Base-by-base conservation (phyloP, 345 rosid genomes). In the Bruguiera parviflora region DNA sequence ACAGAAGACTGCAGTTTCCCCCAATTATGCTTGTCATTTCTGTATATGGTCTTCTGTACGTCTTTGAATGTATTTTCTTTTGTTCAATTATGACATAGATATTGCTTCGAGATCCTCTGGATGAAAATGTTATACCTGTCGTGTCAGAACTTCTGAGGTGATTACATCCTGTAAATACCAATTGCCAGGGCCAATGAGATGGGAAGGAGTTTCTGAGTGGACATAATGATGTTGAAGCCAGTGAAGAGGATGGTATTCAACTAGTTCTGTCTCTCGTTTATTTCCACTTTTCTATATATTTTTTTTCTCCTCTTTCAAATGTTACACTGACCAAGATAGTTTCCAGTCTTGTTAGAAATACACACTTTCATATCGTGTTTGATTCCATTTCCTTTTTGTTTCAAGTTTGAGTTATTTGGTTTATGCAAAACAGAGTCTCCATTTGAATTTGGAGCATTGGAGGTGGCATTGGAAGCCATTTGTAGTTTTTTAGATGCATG, bases 401-500 rank as follows among this genome's bases (percentile, higher is more conserved):
- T 68, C 27, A 16, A 37, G 43, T 71, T 31, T 76, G 29, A 76
- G 60, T 35, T 18, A 28, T 75, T 47, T 67, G 53, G 47, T 51
- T 75, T 49, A 31, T 85, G 59, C 65, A 68, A 76, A 76, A 46
- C 75, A 95, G 99, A 92, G 75, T 92, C 90, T 52, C 76, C 76
- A 25, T 71, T 77, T 71, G 99, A 95, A 68, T 88, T 95, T 53
- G 87, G 93, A 22, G 98, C 99, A 0, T 68, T 95, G 67, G 97
- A 95, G 79, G 94, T 95, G 58, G 96, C 92, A 68, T 82, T 95
- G 83, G 99, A 95, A 81, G 95, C 99, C 62, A 89, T 92, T 6
- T 95, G 98, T 71, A 95, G 96, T 78, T 92, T 84, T 80, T 87
- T 95, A 57, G 96, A 88, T 76, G 96, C 96, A 46, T 93, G 98